Conservation (phyloP, 2,329 filamentous ascomycete species). For the Fusarium sp. region DNA sequence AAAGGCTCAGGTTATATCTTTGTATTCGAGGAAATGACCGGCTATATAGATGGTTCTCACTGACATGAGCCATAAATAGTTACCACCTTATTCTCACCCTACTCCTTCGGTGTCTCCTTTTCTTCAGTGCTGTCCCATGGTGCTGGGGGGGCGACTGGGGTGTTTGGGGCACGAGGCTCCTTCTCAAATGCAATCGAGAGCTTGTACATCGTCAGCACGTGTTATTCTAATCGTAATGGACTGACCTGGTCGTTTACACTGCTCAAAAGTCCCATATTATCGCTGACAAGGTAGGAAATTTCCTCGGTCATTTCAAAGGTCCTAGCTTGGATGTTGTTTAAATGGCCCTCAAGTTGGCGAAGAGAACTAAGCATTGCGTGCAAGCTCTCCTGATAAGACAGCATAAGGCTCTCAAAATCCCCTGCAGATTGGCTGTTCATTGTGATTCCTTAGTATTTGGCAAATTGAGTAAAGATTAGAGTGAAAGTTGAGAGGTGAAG, state of each 20-base stretch:
- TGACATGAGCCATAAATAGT: neutral
- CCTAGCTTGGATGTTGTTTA: neutral
- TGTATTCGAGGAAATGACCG: neutral
- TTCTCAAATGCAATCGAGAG: neutral
- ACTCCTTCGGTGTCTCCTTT: neutral
- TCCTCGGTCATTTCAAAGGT: neutral
- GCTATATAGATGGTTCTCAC: neutral
- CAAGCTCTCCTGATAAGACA: neutral
- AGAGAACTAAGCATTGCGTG: neutral
- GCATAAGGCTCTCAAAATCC: no score
- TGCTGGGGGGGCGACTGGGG: neutral
- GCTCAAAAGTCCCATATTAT: neutral
- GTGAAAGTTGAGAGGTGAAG: neutral
- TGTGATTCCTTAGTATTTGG: neutral
- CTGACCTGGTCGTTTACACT: neutral
- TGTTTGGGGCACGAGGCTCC: neutral
- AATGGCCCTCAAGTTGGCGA: neutral
- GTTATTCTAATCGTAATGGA: no score
- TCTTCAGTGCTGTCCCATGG: neutral
- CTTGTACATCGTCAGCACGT: neutral
- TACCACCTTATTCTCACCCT: neutral
- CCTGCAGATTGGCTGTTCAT: neutral
- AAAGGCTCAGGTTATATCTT: neutral
- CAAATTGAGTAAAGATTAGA: neutral
- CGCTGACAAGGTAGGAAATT: neutral